Evolutionary conservation across 1,284 basidiomycete genomes (phyloP), one percentile per base, ranked within the genome.

Genomic region (Rhodotorula sp.): DNA sequence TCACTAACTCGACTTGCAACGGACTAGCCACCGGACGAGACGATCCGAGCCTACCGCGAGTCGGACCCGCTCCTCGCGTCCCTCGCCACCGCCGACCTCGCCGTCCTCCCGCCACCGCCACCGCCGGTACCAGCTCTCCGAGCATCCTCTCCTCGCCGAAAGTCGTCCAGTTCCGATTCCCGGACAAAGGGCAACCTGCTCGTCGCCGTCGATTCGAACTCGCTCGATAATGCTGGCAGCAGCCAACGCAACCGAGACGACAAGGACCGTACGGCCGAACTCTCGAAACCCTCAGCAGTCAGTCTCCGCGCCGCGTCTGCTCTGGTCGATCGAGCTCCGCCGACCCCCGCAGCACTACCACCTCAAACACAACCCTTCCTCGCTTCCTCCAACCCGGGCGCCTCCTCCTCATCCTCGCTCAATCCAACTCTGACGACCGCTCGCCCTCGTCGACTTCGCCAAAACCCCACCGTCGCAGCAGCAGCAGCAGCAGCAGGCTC

Each of bases 81-180:
- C 56, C 45, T 47, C 57, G 58, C 47, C 43, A 19, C 15, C 64
- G 56, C 6, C 63, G 43, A 49, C 26, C 56, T 58, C 34, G 56
- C 19, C 57, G 38, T 58, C 19, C 56, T 21, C 19, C 21, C 57
- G 38, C 38, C 38, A 10, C 38, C 38, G 38, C 38, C 38, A 12
- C 34, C 34, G 34, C 34, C 34, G 1, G 1, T 12, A 12, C 10
- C 10, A 12, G 8, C 38, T 43, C 38, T 43, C 38, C 38, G 12
- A 43, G 38, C 38, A 43, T 43, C 38, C 38, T 43, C 38, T 43
- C 38, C 38, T 43, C 38, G 38, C 38, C 38, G 38, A 10, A 12
- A 43, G 38, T 43, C 38, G 34, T 43, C 38, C 14, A 43, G 38
- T 43, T 12, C 38, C 10, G 38, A 43, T 12, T 2, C 38, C 38